Evolutionary conservation across 106 monocot genomes (phyloP).

Genomic region (Phalaenopsis equestris): DNA sequence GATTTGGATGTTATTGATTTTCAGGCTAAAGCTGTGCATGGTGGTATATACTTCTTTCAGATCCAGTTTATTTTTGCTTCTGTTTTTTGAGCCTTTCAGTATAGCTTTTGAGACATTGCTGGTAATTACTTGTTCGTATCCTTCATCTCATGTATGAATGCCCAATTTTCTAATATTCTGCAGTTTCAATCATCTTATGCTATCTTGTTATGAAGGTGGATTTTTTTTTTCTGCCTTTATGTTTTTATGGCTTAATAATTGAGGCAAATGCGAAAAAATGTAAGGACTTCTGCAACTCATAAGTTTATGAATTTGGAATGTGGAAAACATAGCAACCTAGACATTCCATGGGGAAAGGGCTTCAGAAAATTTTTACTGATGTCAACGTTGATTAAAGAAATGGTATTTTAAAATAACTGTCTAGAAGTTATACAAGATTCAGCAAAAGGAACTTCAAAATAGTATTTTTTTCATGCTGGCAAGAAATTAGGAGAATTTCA

Average conservation of each 20-base stretch:
- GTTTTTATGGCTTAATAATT: neutral
- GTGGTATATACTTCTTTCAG: slow-evolving; percentile 34
- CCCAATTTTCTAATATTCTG: neutral
- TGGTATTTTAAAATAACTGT: too few relatives aligned
- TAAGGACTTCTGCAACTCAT: neutral
- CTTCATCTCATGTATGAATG: neutral
- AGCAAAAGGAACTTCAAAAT: too few relatives aligned
- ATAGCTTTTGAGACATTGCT: slow-evolving; percentile 89
- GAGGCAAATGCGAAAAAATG: neutral
- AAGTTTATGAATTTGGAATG: neutral
- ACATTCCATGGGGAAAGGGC: neutral
- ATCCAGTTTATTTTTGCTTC: slow-evolving; percentile 59
- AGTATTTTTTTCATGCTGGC: too few relatives aligned
- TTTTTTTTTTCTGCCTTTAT: too few relatives aligned
- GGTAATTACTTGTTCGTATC: slow-evolving; percentile 38
- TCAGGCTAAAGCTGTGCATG: slow-evolving; percentile 77
- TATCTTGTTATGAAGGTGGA: neutral
- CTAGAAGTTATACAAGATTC: too few relatives aligned
- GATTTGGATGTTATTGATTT: neutral
- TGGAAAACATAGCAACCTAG: neutral
- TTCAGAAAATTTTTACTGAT: too few relatives aligned
- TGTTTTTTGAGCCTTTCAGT: slow-evolving; percentile 90
- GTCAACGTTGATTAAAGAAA: too few relatives aligned
- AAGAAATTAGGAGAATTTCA: too few relatives aligned
- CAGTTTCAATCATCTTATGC: neutral